phyloP scores from a whole-genome alignment of 441 rosid genomes.

The Capsella rubella region DNA sequence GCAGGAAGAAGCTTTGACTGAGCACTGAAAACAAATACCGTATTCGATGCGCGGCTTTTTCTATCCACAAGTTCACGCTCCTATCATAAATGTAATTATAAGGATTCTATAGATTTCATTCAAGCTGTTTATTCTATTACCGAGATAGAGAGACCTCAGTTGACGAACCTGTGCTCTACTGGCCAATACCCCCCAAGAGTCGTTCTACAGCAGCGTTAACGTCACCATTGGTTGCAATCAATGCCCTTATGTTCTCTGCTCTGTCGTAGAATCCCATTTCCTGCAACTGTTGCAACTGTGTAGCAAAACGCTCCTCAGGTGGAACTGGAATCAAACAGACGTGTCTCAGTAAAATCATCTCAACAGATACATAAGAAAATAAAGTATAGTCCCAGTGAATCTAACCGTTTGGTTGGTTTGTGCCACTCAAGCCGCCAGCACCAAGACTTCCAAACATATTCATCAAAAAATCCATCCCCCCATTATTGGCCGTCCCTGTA shows the following conservation, averaged over 20 bases:
- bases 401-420: constrained; percentile 58
- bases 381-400: not conserved
- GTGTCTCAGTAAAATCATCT: constrained; percentile 20
- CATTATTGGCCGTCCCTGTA: constrained; percentile 52
- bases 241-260: constrained; percentile 84
- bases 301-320: constrained; percentile 80
- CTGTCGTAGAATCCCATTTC: constrained; percentile 94
- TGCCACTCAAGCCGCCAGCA: constrained; percentile 54
- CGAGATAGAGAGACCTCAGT: constrained; percentile 1
- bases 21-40: constrained; percentile 6
- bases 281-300: constrained; percentile 85
- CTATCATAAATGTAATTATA: constrained; percentile 13
- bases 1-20: not conserved
- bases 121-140: constrained; percentile 22
- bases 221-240: constrained; percentile 79
- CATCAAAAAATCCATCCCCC: constrained; percentile 60
- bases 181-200: constrained; percentile 74
- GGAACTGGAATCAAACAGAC: constrained; percentile 57
- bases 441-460: constrained; percentile 72
- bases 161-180: constrained; percentile 48
- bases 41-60: constrained; percentile 20
- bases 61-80: constrained; percentile 27
- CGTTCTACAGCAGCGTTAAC: constrained; percentile 94
- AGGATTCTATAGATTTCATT: not conserved
- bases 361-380: not conserved